phyloP scores from a whole-genome alignment of 768 basidiomycete species.

The Xerocomellus chrysenteron region DNA sequence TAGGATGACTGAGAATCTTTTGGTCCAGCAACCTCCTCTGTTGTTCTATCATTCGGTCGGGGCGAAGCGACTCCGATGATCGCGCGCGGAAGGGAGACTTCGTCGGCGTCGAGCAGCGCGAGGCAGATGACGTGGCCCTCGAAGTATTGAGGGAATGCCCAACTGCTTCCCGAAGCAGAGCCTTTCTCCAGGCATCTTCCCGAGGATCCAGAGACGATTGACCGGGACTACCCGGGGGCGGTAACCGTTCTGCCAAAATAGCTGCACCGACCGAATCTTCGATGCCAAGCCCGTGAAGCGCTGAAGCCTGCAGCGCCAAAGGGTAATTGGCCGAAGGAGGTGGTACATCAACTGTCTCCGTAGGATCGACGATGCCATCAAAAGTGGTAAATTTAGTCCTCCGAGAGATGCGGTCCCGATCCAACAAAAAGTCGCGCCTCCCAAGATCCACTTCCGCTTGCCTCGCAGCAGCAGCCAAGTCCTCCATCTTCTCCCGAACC shows the following conservation, averaged over 20 bases:
- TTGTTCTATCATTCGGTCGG: conserved; percentile 12
- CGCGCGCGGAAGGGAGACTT: conserved; percentile 27
- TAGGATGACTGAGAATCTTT: conserved; percentile 44
- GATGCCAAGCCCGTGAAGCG: conserved; percentile 68
- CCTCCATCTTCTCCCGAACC: conserved; percentile 77
- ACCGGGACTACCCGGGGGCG: conserved; percentile 63
- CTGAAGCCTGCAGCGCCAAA: conserved; percentile 74
- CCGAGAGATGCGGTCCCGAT: conserved; percentile 43
- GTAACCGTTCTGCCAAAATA: conserved; percentile 70
- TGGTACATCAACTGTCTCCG: conserved; percentile 79
- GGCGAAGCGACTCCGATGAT: conserved; percentile 27
- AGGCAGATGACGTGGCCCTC: conserved; percentile 42
- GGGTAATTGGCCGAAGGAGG: conserved; percentile 66
- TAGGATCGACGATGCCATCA: conserved; percentile 75
- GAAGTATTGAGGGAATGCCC: conserved; percentile 68
- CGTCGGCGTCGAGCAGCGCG: conserved; percentile 36
- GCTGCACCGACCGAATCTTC: conserved; percentile 75
- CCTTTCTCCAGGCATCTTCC: conserved; percentile 74
- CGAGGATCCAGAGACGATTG: conserved; percentile 51
- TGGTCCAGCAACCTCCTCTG: conserved; percentile 37
- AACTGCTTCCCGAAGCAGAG: conserved; percentile 74
- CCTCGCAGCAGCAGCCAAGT: conserved; percentile 66
- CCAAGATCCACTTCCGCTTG: conserved; percentile 76
- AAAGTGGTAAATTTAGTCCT: conserved; percentile 37
- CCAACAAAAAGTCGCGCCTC: conserved; percentile 46